Percentiles rank a stretch among this genome's conserved stretches.
phyloP scores from a whole-genome alignment of 2,329 filamentous ascomycete species.

The Thielaviopsis euricoi region DNA sequence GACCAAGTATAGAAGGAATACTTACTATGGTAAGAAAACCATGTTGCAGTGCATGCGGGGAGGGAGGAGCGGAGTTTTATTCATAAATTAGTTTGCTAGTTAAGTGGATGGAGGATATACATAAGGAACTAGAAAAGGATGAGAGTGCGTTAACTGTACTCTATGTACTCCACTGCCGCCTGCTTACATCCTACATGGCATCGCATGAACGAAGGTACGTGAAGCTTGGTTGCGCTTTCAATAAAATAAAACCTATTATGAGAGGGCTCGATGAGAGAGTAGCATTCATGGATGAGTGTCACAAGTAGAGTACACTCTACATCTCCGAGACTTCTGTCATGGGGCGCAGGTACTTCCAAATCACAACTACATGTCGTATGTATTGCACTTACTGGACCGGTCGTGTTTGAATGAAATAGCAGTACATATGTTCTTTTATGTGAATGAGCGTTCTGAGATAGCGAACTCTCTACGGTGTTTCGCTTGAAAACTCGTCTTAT shows the following conservation, averaged over 20 bases:
- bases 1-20: too few species aligned
- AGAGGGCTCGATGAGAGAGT: not conserved
- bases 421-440: too few species aligned
- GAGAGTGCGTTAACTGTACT: not conserved
- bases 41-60: not conserved
- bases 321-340: not conserved
- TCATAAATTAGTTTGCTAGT: not conserved
- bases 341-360: not conserved
- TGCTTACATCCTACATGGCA: not conserved
- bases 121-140: not conserved
- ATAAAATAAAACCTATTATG: not conserved
- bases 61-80: not conserved
- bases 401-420: too few species aligned
- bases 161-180: not conserved
- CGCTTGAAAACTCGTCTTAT: too few species aligned
- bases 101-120: not conserved
- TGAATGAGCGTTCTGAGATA: too few species aligned
- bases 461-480: too few species aligned
- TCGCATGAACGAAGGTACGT: not conserved
- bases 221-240: not conserved
- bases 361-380: too few species aligned
- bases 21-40: not conserved
- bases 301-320: not conserved
- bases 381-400: too few species aligned
- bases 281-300: not conserved